Percentiles rank a stretch among this genome's conserved stretches.
These are phyloP conservation scores for Ganoderma lucidum DNA, from an alignment of 1,284 basidiomycete genomes.

Conservation along the genomic window DNA sequence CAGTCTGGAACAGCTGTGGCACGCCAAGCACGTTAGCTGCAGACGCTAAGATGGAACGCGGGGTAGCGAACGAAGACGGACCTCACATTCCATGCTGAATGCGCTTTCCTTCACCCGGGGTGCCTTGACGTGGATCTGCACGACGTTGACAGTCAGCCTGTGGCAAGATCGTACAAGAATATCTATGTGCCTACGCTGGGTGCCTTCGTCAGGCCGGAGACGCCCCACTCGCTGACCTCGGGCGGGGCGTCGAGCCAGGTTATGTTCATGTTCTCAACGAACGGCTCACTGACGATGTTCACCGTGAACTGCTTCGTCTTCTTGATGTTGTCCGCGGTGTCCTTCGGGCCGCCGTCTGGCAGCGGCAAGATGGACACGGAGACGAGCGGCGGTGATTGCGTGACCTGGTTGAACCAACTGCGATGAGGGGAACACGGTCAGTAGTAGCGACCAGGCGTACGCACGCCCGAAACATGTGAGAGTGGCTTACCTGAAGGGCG, in stretches of 20 bases:
- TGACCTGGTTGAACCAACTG: slow-evolving; percentile 68
- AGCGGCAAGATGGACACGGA: slow-evolving; percentile 62
- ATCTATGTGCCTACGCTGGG: slow-evolving; percentile 53
- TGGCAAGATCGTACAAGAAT: too few species aligned
- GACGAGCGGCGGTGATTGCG: slow-evolving; percentile 72
- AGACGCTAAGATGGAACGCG: too few species aligned
- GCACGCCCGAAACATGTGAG: too few species aligned
- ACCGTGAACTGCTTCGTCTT: slow-evolving; percentile 76
- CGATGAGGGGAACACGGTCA: too few species aligned
- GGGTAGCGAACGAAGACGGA: slow-evolving; percentile 37
- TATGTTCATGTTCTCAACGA: slow-evolving; percentile 77
- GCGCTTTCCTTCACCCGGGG: slow-evolving; percentile 76
- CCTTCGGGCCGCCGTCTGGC: slow-evolving; percentile 57
- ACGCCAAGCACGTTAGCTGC: neutral
- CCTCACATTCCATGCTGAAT: slow-evolving; percentile 79
- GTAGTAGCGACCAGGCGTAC: too few species aligned
- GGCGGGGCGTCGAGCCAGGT: slow-evolving; percentile 73
- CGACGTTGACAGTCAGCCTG: too few species aligned
- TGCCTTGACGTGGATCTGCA: slow-evolving; percentile 59
- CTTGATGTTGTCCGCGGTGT: slow-evolving; percentile 75
- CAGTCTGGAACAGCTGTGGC: slow-evolving; percentile 58
- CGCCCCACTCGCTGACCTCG: slow-evolving; percentile 74
- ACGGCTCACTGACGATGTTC: slow-evolving; percentile 80
- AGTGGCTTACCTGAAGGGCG: slow-evolving; percentile 76
- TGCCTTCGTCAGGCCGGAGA: slow-evolving; percentile 74